Evolutionary conservation across 1,284 basidiomycete species (phyloP).

Genomic region (Apiotrichum porosum): DNA sequence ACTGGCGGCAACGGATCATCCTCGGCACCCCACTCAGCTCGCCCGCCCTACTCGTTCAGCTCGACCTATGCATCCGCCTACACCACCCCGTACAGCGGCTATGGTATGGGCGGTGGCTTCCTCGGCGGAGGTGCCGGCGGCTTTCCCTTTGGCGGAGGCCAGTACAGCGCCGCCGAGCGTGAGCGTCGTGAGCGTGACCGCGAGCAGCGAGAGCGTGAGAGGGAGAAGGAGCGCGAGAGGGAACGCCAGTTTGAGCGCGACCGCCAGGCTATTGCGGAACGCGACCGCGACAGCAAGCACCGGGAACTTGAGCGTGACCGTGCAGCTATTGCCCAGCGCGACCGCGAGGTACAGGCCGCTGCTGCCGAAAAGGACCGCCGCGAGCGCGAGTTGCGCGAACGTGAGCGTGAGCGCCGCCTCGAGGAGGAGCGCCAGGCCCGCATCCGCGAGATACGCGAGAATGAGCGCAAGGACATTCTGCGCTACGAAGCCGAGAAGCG

Average conservation of each 20-base stretch:
- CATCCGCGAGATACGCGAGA: background rate
- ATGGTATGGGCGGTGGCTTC: conserved; percentile 3
- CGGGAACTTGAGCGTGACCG: conserved; percentile 8
- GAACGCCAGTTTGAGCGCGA: background rate
- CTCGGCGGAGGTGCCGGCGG: conserved; percentile 3
- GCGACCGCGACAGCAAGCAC: conserved; percentile 1
- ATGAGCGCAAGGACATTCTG: conserved; percentile 6
- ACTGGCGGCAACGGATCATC: background rate
- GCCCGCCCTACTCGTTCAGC: conserved; percentile 18
- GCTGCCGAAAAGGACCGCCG: conserved; percentile 8
- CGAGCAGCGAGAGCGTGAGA: conserved; percentile 7
- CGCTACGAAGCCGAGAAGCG: conserved; percentile 14
- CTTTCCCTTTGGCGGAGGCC: conserved; percentile 6
- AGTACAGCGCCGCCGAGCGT: conserved; percentile 6
- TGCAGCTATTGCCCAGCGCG: background rate
- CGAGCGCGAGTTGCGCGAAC: conserved; percentile 1
- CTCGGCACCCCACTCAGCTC: conserved; percentile 5
- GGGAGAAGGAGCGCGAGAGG: conserved; percentile 3
- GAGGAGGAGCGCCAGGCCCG: conserved; percentile 9
- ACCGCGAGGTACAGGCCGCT: background rate
- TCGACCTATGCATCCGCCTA: conserved; percentile 21
- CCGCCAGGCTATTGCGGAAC: background rate
- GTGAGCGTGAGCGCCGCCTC: conserved; percentile 6
- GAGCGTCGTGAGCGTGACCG: conserved; percentile 8
- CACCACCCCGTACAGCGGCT: conserved; percentile 18